A percentile compares a stretch with the other conserved stretches of the same genome.
Evolutionary conservation across 805 yeast species (phyloP).

Genomic region (Candida gorgasii): DNA sequence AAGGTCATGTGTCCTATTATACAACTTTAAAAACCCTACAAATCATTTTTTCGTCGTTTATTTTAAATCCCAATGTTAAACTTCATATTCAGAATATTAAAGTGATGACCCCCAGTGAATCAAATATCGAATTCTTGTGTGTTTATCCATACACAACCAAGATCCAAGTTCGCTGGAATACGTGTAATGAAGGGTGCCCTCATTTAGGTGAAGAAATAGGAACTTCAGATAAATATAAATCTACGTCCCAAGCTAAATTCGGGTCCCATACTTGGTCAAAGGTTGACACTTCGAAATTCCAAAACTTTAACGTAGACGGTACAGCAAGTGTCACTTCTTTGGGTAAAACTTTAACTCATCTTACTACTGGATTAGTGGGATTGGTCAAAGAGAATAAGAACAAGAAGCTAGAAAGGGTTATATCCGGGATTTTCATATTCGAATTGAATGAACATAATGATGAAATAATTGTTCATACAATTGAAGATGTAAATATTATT

Average conservation of each 20-base stretch:
- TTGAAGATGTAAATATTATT: conserved; percentile 63
- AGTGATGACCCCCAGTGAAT: conserved; percentile 15
- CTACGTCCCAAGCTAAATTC: conserved; percentile 40
- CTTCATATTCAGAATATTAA: conserved; percentile 52
- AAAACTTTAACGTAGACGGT: conserved; percentile 5
- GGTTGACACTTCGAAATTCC: conserved; percentile 25
- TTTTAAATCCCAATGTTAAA: conserved; percentile 52
- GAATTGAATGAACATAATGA: conserved; percentile 61
- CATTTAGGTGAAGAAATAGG: conserved; percentile 35
- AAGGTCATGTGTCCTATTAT: conserved; percentile 56
- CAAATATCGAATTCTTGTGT: conserved; percentile 26
- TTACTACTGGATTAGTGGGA: conserved; percentile 36
- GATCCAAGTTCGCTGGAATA: conserved; percentile 56
- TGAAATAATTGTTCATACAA: conserved; percentile 58
- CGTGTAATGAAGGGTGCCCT: conserved; percentile 52
- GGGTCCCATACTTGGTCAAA: conserved; percentile 45
- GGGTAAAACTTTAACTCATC: conserved; percentile 25
- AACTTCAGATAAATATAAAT: conserved; percentile 16
- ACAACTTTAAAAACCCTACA: conserved; percentile 60
- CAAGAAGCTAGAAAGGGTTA: conserved; percentile 39
- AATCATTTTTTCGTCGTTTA: conserved; percentile 52
- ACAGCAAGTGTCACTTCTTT: conserved; percentile 11
- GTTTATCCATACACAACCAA: conserved; percentile 47
- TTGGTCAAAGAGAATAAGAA: conserved; percentile 24
- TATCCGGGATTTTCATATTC: conserved; percentile 62